These are phyloP conservation scores for Eucalyptus melliodora DNA, from an alignment of 345 rosid genomes.

Conservation along the genomic window DNA sequence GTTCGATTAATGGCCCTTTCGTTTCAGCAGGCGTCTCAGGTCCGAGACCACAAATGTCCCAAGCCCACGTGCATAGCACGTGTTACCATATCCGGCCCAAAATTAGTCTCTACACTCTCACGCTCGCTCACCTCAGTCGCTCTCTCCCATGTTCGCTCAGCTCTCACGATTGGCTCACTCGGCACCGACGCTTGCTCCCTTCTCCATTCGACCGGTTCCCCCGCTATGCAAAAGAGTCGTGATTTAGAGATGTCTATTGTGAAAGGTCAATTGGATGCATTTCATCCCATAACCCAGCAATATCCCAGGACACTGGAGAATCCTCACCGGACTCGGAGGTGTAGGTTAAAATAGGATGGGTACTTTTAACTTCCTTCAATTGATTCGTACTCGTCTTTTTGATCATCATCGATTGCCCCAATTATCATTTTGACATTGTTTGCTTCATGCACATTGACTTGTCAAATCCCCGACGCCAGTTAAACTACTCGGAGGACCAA, in stretches of 20 bases:
- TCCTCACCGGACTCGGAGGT: fast-evolving
- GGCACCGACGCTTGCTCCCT: background rate
- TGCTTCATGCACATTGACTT: background rate
- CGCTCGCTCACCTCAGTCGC: background rate
- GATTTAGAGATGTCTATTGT: too few species aligned
- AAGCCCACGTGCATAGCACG: background rate
- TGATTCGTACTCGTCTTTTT: background rate
- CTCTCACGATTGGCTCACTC: background rate
- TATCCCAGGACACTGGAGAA: background rate
- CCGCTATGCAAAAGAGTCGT: background rate
- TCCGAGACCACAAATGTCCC: background rate
- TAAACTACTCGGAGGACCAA: background rate
- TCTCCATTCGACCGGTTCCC: background rate
- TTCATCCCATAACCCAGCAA: background rate
- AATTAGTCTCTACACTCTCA: background rate
- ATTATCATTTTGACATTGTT: background rate
- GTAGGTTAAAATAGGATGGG: too few species aligned
- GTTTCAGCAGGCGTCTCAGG: background rate
- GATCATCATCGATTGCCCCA: background rate
- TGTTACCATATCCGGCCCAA: background rate
- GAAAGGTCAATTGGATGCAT: background rate
- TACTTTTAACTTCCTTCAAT: background rate
- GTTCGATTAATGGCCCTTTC: background rate
- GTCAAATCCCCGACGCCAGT: background rate
- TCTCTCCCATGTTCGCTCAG: background rate